These are phyloP conservation scores for Trametes coccinea DNA, from an alignment of 768 basidiomycete genomes.

Conservation along the genomic window DNA sequence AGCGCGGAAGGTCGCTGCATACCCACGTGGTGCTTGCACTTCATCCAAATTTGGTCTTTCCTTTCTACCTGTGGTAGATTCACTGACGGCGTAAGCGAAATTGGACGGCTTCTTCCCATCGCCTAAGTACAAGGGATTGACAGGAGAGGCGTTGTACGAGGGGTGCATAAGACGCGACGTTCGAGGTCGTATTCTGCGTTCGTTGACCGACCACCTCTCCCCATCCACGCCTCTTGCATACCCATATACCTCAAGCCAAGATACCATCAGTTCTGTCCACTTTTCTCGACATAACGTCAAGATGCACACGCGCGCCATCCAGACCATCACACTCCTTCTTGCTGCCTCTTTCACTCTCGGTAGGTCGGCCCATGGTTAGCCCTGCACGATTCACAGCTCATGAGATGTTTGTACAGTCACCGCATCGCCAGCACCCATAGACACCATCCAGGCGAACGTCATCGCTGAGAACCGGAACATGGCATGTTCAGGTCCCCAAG, in stretches of 20 bases:
- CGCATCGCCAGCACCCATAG: constrained; percentile 20
- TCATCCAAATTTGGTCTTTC: constrained; percentile 4
- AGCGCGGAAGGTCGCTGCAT: not conserved
- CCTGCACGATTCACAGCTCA: not conserved
- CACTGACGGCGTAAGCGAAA: not conserved
- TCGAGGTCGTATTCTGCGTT: not conserved
- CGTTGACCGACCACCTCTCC: constrained; percentile 13
- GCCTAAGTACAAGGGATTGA: constrained; percentile 6
- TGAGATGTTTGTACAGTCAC: not conserved
- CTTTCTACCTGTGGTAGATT: not conserved
- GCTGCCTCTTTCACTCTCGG: constrained; percentile 4
- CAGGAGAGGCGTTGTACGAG: not conserved
- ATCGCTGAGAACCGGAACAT: constrained; percentile 14
- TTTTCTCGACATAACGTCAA: not conserved
- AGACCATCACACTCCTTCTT: constrained; percentile 16
- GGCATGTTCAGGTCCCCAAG: constrained; percentile 11
- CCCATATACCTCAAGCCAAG: constrained; percentile 9
- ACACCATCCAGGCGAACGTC: constrained; percentile 14
- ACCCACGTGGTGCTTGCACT: constrained; percentile 3
- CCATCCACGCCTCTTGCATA: no score
- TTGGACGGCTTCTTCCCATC: not conserved
- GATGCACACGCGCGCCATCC: constrained; percentile 11
- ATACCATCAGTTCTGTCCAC: constrained; percentile 1
- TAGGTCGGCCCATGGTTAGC: not conserved
- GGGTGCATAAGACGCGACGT: not conserved